Evolutionary conservation across 352 stramenopile species (phyloP), one percentile per base, ranked within the genome.

Genomic region (Phytophthora foliorum): DNA sequence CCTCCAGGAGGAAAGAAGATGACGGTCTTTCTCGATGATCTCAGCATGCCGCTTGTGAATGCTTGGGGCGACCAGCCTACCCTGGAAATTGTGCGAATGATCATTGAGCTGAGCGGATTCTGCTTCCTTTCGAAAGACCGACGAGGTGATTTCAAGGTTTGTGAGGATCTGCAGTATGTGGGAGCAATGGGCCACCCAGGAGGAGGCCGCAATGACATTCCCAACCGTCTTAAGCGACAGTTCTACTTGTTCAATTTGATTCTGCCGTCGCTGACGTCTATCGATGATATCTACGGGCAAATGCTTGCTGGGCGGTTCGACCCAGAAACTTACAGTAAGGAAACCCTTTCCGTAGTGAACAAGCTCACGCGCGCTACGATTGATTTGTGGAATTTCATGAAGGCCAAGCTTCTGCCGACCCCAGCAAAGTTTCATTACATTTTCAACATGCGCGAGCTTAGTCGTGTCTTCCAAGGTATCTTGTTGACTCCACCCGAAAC

Each of bases 201-300:
- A 57, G 96, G 96, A 62, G 98, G 98, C 21, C 96, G 98, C 52
- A 99, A 99, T 71, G 97, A 99, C 75, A 99, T 99, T 69, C 97
- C 98, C n/a, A 99, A 99, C 74, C 93, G 98, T 1, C 84, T 99
- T 32, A 99, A 99, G 84, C 95, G 97, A n/a, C 98, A 99, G 62
- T 99, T 99, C 72, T 99, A 99, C 81, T 86, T 99, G 21, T 99
- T 99, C 76, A 99, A 99, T 81, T 74, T 99, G 31, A 98, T 99
- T 54, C 68, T 99, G 25, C 97, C 97, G 22, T 98, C 91, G 36
- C 91, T 99, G 34, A 99, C 96, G 21, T 99, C 96, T 63, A 99
- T 99, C 69, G 98, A 99, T 78, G 97, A 99, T 69, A 99, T 99
- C 65, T 99, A 99, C 78, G 98, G 98, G 0, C 97, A 99, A 81